These are phyloP conservation scores for Lyophyllum atratum DNA, from an alignment of 768 basidiomycete genomes.

Conservation along the genomic window DNA sequence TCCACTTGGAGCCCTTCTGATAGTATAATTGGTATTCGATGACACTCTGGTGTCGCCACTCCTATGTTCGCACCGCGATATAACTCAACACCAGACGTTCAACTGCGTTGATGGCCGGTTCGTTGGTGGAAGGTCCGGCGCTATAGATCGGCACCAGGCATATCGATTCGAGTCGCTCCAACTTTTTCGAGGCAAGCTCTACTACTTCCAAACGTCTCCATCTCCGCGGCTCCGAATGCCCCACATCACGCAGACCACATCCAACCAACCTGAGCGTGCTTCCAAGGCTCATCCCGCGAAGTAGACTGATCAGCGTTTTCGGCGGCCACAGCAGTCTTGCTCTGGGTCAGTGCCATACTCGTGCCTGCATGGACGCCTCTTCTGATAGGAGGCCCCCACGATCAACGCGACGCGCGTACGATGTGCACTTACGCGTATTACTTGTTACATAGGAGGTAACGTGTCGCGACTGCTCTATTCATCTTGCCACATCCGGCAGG, in stretches of 20 bases:
- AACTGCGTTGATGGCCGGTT: too few relatives aligned
- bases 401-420: not conserved
- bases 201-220: not conserved
- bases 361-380: not conserved
- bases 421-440: not conserved
- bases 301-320: constrained; percentile 1
- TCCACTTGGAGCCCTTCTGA: too few relatives aligned
- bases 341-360: not conserved
- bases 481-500: not conserved
- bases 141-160: too few relatives aligned
- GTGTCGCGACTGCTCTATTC: not conserved
- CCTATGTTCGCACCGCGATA: too few relatives aligned
- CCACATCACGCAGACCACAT: not conserved
- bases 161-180: too few relatives aligned
- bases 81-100: too few relatives aligned
- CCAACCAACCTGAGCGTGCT: constrained; percentile 2
- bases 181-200: too few relatives aligned
- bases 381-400: not conserved
- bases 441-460: not conserved
- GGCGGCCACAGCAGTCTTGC: not conserved
- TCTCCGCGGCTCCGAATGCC: not conserved
- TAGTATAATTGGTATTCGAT: too few relatives aligned
- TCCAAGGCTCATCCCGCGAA: constrained; percentile 10
- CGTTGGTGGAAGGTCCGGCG: too few relatives aligned
- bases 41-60: too few relatives aligned